Evolutionary conservation across 164 flowering plant species (phyloP).

Genomic region (Magnolia officinalis): DNA sequence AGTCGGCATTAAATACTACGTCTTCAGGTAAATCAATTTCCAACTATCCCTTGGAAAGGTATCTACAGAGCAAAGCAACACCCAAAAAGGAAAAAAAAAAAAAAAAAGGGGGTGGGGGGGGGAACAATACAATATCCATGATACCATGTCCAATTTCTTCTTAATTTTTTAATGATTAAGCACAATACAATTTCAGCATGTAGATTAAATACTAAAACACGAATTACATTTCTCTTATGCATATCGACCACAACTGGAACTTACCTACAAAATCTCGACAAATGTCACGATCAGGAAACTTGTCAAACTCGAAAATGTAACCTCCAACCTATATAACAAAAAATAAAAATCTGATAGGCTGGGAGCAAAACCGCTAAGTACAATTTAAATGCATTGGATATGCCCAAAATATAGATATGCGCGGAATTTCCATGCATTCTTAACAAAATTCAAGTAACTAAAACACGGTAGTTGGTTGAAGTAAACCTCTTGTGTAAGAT

Average conservation of each 20-base stretch:
- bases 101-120: not conserved
- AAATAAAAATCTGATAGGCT: slow-evolving; percentile 5
- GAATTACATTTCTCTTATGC: not conserved
- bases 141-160: not conserved
- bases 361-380: not conserved
- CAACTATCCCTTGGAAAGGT: not conserved
- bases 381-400: not conserved
- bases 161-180: too few species aligned
- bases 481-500: slow-evolving; percentile 37
- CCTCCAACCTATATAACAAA: slow-evolving; percentile 48
- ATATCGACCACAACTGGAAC: slow-evolving; percentile 10
- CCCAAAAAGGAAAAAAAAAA: not conserved
- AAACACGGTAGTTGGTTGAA: not conserved
- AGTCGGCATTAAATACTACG: not conserved
- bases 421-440: not conserved
- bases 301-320: slow-evolving; percentile 85
- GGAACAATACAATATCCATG: not conserved
- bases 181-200: not conserved
- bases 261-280: slow-evolving; percentile 89
- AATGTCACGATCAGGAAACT: slow-evolving; percentile 59
- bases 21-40: slow-evolving; percentile 8
- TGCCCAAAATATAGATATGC: not conserved
- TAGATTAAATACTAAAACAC: not conserved
- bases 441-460: not conserved
- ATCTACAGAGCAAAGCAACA: not conserved